Percentiles rank a stretch among this genome's conserved stretches.
These are phyloP conservation scores for Cochlearia excelsa DNA, from an alignment of 345 rosid genomes.

Conservation along the genomic window DNA sequence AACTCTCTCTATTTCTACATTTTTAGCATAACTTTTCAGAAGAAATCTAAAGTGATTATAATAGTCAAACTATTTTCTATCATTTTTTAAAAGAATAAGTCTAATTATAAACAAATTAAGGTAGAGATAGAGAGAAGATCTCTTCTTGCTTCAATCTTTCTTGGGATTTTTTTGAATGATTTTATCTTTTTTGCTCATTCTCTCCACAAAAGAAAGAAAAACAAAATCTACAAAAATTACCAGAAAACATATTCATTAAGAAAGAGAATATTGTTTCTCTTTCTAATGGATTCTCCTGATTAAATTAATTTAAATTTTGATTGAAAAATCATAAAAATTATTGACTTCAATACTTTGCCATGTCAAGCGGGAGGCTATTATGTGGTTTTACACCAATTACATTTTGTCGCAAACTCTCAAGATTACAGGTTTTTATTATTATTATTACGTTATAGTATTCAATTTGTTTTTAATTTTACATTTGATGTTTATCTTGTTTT, in stretches of 20 bases:
- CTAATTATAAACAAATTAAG: conserved; percentile 31
- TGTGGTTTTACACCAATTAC: conserved; percentile 48
- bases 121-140: background rate
- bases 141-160: conserved; percentile 2
- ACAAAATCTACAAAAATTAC: background rate
- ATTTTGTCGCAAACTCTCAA: conserved; percentile 41
- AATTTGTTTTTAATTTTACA: background rate
- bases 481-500: background rate
- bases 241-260: conserved; percentile 19
- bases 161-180: background rate
- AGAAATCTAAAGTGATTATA: background rate
- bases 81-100: background rate
- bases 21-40: conserved; percentile 19
- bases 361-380: conserved; percentile 43
- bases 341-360: conserved; percentile 26
- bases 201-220: conserved; percentile 6
- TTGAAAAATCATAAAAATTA: conserved; percentile 17
- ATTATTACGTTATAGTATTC: too few species aligned
- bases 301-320: background rate
- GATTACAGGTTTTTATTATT: conserved; percentile 40
- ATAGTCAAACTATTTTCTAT: conserved; percentile 19
- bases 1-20: conserved; percentile 10
- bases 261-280: conserved; percentile 18
- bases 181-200: conserved; percentile 4
- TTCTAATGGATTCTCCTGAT: conserved; percentile 28